Percentiles rank a stretch among this genome's conserved stretches.
Evolutionary conservation across 163 green algal genomes (phyloP).

Genomic region (Chlamydomonas reinhardtii): DNA sequence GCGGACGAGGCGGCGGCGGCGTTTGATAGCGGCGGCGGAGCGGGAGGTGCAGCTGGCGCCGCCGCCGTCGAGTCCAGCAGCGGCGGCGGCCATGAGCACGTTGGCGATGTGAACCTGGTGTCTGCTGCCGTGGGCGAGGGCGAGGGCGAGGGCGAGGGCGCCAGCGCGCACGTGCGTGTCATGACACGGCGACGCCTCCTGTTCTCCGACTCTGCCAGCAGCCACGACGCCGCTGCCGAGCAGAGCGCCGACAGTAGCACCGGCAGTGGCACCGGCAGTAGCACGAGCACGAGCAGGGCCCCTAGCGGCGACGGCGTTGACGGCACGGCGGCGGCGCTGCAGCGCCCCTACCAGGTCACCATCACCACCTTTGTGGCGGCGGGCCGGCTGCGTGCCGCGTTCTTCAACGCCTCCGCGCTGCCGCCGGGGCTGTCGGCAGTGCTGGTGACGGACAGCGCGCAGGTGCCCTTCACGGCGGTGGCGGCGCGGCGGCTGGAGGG

Average conservation of each 20-base stretch:
- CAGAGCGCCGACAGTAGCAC: no score
- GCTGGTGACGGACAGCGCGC: slow-evolving; percentile 21
- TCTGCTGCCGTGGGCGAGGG: no score
- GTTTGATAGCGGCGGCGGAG: neutral
- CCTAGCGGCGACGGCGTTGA: neutral
- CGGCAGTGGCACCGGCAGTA: neutral
- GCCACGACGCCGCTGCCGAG: no score
- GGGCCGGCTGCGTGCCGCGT: slow-evolving; percentile 11
- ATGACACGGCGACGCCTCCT: no score
- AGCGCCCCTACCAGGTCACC: slow-evolving; percentile 35
- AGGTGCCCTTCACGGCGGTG: slow-evolving; percentile 2
- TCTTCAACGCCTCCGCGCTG: slow-evolving; percentile 1
- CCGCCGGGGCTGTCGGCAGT: neutral
- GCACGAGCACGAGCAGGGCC: neutral
- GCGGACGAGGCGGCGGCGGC: no score
- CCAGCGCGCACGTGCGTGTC: no score
- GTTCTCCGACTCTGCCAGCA: no score
- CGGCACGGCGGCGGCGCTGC: neutral
- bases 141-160: no score
- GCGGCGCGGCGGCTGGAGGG: neutral
- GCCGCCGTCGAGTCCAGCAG: no score
- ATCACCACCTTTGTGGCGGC: slow-evolving; percentile 8
- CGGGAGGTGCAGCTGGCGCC: no score
- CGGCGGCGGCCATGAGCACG: neutral
- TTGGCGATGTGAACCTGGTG: neutral